These are phyloP conservation scores for Phytophthora hybrid DNA, from an alignment of 352 stramenopile species.

Conservation along the genomic window DNA sequence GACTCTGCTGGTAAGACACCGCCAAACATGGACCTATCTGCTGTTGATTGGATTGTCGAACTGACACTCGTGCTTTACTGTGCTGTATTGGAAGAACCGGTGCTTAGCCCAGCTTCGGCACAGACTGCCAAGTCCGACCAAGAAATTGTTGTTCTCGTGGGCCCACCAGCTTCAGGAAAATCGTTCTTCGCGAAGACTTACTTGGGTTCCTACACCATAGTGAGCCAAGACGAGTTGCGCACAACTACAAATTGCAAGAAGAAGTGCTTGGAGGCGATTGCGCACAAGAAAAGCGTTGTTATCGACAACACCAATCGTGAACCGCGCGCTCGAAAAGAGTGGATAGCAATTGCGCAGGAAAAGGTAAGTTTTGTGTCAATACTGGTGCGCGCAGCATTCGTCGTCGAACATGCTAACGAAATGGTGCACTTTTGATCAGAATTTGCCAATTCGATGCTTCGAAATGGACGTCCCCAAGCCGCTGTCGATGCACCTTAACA, in stretches of 20 bases:
- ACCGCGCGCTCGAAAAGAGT: conserved; percentile 65
- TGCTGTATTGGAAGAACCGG: conserved; percentile 27
- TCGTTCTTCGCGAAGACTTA: conserved; percentile 62
- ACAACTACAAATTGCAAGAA: conserved; percentile 81
- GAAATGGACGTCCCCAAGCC: conserved; percentile 81
- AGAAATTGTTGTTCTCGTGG: conserved; percentile 80
- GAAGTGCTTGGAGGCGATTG: conserved; percentile 62
- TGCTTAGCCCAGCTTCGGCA: conserved; percentile 37
- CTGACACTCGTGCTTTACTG: not conserved
- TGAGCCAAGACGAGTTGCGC: conserved; percentile 91
- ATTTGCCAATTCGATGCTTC: conserved; percentile 73
- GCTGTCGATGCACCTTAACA: conserved; percentile 88
- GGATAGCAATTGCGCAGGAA: conserved; percentile 74
- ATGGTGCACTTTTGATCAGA: conserved; percentile 32
- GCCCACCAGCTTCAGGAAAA: conserved; percentile 79
- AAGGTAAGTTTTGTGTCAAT: conserved; percentile 40
- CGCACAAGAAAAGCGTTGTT: conserved; percentile 74
- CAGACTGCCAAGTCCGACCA: conserved; percentile 43
- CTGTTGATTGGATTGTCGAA: not conserved
- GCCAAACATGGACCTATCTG: not conserved
- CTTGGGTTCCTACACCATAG: conserved; percentile 62
- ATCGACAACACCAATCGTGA: conserved; percentile 91
- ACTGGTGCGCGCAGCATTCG: not conserved
- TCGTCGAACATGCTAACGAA: conserved; percentile 3
- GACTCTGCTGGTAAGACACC: conserved; percentile 35